Conservation (phyloP, 306 rosid genomes). For the Lathyrus aphaca region DNA sequence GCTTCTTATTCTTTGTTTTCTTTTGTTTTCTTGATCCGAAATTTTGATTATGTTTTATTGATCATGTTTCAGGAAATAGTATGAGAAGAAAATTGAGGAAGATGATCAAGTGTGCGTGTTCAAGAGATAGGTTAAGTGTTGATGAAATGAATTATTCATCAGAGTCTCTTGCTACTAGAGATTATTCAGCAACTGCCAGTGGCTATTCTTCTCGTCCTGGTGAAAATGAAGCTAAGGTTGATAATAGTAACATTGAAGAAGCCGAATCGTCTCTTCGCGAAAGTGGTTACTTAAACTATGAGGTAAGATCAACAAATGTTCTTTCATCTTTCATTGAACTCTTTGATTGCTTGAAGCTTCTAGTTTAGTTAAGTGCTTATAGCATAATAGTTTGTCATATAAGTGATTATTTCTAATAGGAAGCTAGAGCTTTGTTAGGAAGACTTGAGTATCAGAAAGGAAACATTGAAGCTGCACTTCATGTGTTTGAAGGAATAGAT, state of each 20-base stretch:
- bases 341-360: not conserved
- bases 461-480: constrained; percentile 85
- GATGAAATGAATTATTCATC: constrained; percentile 73
- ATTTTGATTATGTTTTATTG: constrained; percentile 25
- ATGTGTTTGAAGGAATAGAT: constrained; percentile 94
- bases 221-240: constrained; percentile 66
- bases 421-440: constrained; percentile 95
- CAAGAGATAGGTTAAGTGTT: constrained; percentile 60
- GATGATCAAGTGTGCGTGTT: constrained; percentile 80
- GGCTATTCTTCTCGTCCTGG: constrained; percentile 79
- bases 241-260: constrained; percentile 88
- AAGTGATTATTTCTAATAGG: constrained; percentile 44
- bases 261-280: constrained; percentile 92
- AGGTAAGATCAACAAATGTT: constrained; percentile 52
- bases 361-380: not conserved
- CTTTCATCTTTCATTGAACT: constrained; percentile 15
- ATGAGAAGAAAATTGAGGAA: constrained; percentile 63
- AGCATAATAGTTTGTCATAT: not conserved
- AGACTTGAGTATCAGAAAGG: constrained; percentile 94
- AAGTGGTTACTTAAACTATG: constrained; percentile 90
- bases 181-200: constrained; percentile 93
- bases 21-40: constrained; percentile 38
- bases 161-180: constrained; percentile 88
- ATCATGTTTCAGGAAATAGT: constrained; percentile 47
- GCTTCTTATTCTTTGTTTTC: constrained; percentile 15